Percentiles rank a stretch among this genome's conserved stretches.
phyloP scores from a whole-genome alignment of 495 filamentous ascomycete genomes.

The Aspergillus homomorphus region DNA sequence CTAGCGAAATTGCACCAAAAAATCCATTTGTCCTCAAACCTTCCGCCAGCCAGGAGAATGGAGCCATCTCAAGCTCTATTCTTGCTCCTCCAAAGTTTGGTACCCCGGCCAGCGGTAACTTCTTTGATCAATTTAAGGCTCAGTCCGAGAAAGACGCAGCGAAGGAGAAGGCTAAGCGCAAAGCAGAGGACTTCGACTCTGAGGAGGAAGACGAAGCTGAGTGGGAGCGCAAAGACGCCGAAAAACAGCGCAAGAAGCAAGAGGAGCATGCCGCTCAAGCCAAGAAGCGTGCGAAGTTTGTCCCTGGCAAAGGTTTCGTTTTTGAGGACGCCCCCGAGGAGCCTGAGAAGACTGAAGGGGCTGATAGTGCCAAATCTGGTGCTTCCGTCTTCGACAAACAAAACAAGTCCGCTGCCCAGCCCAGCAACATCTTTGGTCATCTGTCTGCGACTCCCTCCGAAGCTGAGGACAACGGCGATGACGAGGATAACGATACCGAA shows the following conservation, averaged over 20 bases:
- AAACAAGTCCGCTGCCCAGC: constrained; percentile 25
- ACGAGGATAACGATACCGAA: constrained; percentile 46
- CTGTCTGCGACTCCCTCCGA: constrained; percentile 55
- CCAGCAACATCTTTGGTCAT: constrained; percentile 61
- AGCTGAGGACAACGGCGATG: constrained; percentile 37
- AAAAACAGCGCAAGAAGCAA: constrained; percentile 45
- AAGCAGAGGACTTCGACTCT: constrained; percentile 54
- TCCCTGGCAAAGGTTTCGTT: constrained; percentile 43
- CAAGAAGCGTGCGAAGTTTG: constrained; percentile 36
- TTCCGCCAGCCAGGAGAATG: constrained; percentile 18
- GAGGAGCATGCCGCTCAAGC: constrained; percentile 30
- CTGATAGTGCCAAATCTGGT: constrained; percentile 12
- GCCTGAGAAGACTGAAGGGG: constrained; percentile 15
- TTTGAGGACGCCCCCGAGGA: constrained; percentile 26
- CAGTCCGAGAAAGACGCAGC: constrained; percentile 31
- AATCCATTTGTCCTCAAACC: constrained; percentile 29
- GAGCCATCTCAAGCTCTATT: constrained; percentile 13
- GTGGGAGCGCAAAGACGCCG: constrained; percentile 46
- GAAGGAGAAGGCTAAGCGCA: constrained; percentile 50
- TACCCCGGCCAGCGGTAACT: constrained; percentile 25
- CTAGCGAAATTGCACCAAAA: constrained; percentile 10
- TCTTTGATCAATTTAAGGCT: constrained; percentile 39
- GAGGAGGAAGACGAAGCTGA: constrained; percentile 53
- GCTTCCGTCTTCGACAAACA: constrained; percentile 23
- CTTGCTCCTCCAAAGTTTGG: constrained; percentile 35